Evolutionary conservation across 805 yeast genomes (phyloP).

Genomic region (Tetrapisispora taiwanensis): DNA sequence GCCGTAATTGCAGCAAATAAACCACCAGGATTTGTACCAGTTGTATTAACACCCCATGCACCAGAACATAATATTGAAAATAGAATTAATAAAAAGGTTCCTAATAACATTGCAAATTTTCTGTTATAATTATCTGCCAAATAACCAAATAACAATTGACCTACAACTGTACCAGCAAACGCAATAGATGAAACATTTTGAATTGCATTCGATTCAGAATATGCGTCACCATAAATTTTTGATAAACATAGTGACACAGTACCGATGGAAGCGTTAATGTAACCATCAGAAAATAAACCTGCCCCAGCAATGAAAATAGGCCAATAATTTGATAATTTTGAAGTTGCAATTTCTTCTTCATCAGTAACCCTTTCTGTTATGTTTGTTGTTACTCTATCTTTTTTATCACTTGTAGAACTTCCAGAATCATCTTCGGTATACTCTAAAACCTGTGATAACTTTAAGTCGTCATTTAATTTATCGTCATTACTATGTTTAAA

Average conservation of each 20-base stretch:
- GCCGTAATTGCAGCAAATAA: constrained; percentile 74
- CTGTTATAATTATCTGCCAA: constrained; percentile 73
- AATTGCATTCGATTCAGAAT: constrained; percentile 56
- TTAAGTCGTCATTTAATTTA: background rate
- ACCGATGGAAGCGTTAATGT: constrained; percentile 75
- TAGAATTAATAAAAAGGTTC: constrained; percentile 63
- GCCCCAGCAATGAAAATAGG: constrained; percentile 81
- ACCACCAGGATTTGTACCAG: constrained; percentile 50
- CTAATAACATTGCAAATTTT: constrained; percentile 71
- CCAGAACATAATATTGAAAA: constrained; percentile 76
- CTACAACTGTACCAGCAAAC: constrained; percentile 84
- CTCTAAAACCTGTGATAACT: constrained; percentile 1
- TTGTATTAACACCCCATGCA: constrained; percentile 65
- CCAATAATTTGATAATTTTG: constrained; percentile 36
- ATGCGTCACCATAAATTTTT: constrained; percentile 53
- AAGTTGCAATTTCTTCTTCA: background rate
- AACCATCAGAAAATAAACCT: constrained; percentile 89
- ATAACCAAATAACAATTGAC: constrained; percentile 73
- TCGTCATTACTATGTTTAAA: background rate
- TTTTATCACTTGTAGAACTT: background rate
- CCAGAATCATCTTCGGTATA: background rate
- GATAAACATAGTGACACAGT: constrained; percentile 65
- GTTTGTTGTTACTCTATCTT: background rate
- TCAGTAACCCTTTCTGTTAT: background rate
- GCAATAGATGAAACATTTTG: constrained; percentile 79